These are phyloP conservation scores for Leucoagaricus sp. DNA, from an alignment of 1,284 basidiomycete genomes.

Conservation along the genomic window DNA sequence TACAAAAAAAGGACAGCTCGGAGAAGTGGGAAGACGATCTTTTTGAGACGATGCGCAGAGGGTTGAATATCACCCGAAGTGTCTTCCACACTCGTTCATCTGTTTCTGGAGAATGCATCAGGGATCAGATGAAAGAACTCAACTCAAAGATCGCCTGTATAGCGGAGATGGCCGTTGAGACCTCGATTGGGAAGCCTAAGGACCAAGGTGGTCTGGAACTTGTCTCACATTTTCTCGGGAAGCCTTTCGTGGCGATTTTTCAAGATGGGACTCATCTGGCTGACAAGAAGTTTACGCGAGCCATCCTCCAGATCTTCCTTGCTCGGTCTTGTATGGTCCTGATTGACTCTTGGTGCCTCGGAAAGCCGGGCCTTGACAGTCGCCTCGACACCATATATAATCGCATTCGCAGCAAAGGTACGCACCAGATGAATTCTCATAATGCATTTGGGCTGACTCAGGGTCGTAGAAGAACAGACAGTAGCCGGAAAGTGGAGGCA, in stretches of 20 bases:
- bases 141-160: conserved; percentile 1
- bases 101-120: not conserved
- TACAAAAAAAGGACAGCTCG: not conserved
- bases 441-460: not conserved
- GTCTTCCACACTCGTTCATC: not conserved
- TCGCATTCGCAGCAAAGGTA: conserved; percentile 1
- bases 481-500: conserved; percentile 14
- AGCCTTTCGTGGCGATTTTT: not conserved
- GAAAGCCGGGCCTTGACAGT: not conserved
- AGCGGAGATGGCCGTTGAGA: not conserved
- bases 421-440: not conserved
- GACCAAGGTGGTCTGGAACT: not conserved
- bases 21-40: conserved; percentile 5
- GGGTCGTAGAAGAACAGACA: conserved; percentile 7
- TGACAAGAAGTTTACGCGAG: not conserved
- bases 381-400: not conserved
- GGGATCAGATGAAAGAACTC: not conserved
- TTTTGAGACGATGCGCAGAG: not conserved
- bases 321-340: not conserved
- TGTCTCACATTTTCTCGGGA: not conserved
- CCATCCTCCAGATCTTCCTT: conserved; percentile 10
- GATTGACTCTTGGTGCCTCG: conserved; percentile 6
- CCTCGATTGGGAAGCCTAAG: not conserved
- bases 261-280: not conserved
- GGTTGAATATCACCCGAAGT: not conserved